Conservation (phyloP, 257 asterid genomes). For the Solanum appendiculatum region DNA sequence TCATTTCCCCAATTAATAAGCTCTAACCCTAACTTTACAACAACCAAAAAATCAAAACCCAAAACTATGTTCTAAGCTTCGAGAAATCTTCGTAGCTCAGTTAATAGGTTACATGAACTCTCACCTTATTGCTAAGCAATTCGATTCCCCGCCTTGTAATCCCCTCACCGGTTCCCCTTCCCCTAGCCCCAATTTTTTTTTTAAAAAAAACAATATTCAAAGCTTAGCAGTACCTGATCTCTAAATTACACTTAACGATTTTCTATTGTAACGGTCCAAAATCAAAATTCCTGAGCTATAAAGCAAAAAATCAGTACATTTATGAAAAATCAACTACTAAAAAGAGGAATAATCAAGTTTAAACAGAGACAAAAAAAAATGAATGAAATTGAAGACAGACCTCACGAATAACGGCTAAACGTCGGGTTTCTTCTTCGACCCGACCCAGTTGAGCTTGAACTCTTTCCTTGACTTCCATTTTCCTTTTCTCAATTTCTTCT, state of each 20-base stretch:
- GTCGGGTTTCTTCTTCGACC: conserved; percentile 87
- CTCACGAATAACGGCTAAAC: conserved; percentile 85
- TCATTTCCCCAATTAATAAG: background rate
- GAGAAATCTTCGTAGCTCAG: background rate
- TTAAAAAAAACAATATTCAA: background rate
- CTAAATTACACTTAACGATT: background rate
- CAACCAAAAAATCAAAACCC: background rate
- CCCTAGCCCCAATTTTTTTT: background rate
- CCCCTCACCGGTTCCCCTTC: background rate
- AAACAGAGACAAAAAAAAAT: background rate
- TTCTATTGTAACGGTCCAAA: background rate
- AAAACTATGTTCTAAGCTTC: background rate
- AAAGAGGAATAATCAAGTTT: background rate
- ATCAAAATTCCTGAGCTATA: background rate
- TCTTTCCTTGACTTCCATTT: conserved; percentile 77
- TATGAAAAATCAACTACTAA: background rate
- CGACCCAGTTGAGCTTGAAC: conserved; percentile 94
- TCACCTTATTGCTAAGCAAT: background rate
- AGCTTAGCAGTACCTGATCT: background rate
- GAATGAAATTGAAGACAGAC: conserved; percentile 12
- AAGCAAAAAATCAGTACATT: background rate
- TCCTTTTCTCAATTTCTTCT: conserved; percentile 97
- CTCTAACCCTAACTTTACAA: background rate
- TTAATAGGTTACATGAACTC: background rate
- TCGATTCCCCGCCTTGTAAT: background rate